Evolutionary conservation across 2,329 filamentous ascomycete genomes (phyloP), one percentile per base, ranked within the genome.

Genomic region (Fusarium robinianum): DNA sequence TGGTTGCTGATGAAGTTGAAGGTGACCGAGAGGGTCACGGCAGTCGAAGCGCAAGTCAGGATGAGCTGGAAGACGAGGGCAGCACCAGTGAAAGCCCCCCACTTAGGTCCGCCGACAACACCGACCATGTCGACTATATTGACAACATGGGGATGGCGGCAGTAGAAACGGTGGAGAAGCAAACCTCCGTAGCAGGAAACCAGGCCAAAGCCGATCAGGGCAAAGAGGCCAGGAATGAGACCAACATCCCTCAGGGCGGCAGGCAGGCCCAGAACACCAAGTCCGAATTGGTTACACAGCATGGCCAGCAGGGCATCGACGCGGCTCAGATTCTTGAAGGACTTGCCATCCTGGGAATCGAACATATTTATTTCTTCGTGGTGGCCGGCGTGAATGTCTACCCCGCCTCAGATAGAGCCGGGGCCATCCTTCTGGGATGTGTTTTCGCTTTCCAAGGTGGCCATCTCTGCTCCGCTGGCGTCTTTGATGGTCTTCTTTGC

Each of bases 171-270:
- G 80, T 81, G 84, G 16, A 57, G 44, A 16, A 46, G 47, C 7
- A 61, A 42, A 8, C 83, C 55, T 11, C 57, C 51, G 33, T 61
- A 86, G 2, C 83, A 86, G 63, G 86, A 85, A 3, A 85, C 68
- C 9, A 85, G 81, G 31, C 83, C 67, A 3, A 63, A 73, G 10
- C 82, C 81, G 46, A 85, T 74, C 16, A 83, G 85, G 64, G 85
- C 60, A 48, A 86, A 84, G 42, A 86, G 61, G 15, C 83, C 83
- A 0, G 83, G 83, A 9, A 86, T 79, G 17, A 86, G 70, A 7
- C 83, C 83, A n/a, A 87, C 72, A 14, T 83, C 67, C 4, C 82
- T 80, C 65, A 86, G 84, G 0, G 81, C 84, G 67, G 80, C 84
- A 3, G 83, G 83, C 57, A 86, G 85, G 2, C 81, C 84, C 79